Evolutionary conservation across 2,329 filamentous ascomycete genomes (phyloP).

Genomic region (Chrysoporthe deuterocubensis): DNA sequence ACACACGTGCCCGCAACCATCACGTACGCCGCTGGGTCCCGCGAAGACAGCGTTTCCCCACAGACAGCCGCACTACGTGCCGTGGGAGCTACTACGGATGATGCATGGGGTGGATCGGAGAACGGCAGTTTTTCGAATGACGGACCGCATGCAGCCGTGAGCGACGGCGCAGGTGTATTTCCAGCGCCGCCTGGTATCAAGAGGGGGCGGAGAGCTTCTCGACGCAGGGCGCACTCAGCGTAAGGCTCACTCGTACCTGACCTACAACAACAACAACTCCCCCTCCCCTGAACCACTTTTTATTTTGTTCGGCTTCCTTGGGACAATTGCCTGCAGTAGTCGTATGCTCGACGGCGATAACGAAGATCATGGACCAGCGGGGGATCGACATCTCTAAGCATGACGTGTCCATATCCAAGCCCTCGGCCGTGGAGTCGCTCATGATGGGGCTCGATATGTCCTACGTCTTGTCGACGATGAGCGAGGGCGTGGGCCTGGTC

Average conservation of each 20-base stretch:
- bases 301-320: not conserved
- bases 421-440: too few species aligned
- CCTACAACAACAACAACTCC: too few species aligned
- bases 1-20: not conserved
- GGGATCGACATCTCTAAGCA: too few species aligned
- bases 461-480: too few species aligned
- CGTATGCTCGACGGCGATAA: not conserved
- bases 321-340: not conserved
- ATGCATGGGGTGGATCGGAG: too few species aligned
- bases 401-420: too few species aligned
- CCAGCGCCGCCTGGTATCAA: not conserved
- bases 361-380: too few species aligned
- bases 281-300: not conserved
- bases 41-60: not conserved
- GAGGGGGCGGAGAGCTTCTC: not conserved
- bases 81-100: not conserved
- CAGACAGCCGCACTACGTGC: not conserved
- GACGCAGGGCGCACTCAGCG: conserved; percentile 12
- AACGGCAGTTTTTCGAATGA: not conserved
- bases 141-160: not conserved
- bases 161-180: not conserved
- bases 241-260: not conserved
- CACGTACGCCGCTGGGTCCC: not conserved
- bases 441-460: too few species aligned
- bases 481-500: too few species aligned